These are phyloP conservation scores for Hypoxylon trugodes DNA, from an alignment of 495 filamentous ascomycete genomes.

Conservation along the genomic window DNA sequence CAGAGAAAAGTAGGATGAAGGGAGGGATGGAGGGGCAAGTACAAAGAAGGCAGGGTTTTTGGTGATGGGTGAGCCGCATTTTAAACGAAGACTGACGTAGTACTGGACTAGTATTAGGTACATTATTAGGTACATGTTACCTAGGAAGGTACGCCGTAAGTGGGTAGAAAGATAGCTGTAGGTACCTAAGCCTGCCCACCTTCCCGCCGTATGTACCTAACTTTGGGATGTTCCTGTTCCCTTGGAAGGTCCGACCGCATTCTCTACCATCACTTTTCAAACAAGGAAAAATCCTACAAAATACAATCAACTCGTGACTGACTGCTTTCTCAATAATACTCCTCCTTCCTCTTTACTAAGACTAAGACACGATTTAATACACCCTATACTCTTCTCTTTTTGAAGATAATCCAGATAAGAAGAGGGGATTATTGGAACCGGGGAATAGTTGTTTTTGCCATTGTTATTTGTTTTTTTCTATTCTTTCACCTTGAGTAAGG, in stretches of 20 bases:
- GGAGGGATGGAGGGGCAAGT: too few relatives aligned
- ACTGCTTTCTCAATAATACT: neutral
- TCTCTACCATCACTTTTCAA: neutral
- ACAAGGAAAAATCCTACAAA: conserved; percentile 4
- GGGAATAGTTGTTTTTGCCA: too few relatives aligned
- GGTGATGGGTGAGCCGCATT: neutral
- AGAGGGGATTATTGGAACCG: too few relatives aligned
- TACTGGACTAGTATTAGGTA: neutral
- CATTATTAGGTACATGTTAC: neutral
- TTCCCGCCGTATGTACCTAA: too few relatives aligned
- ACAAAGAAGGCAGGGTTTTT: too few relatives aligned
- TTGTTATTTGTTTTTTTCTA: conserved; percentile 1
- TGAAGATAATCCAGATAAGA: too few relatives aligned
- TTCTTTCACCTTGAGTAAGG: neutral
- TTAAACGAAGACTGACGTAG: conserved; percentile 13
- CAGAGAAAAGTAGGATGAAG: too few relatives aligned
- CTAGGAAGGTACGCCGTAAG: neutral
- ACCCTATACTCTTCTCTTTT: too few relatives aligned
- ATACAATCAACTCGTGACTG: neutral
- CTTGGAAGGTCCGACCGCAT: conserved; percentile 2
- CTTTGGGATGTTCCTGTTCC: too few relatives aligned
- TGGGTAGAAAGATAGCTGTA: too few relatives aligned
- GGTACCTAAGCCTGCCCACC: too few relatives aligned
- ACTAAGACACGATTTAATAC: neutral
- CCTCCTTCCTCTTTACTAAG: too few relatives aligned